These are phyloP conservation scores for Spirogloea muscicola DNA, from an alignment of 139 green algal genomes.

Conservation along the genomic window DNA sequence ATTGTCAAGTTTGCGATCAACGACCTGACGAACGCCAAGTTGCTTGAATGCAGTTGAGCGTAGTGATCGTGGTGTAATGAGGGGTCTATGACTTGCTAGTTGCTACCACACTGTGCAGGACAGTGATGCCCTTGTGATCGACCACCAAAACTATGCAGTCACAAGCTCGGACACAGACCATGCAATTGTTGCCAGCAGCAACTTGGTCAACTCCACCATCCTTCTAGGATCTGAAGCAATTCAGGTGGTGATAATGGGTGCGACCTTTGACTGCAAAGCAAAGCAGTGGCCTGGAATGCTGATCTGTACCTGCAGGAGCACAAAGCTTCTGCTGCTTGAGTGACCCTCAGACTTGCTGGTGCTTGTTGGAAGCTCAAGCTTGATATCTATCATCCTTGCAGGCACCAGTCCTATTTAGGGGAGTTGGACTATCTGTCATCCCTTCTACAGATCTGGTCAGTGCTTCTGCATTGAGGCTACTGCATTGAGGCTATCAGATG, in stretches of 20 bases:
- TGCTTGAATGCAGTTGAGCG: too few species aligned
- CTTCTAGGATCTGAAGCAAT: slow-evolving; percentile 13
- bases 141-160: slow-evolving; percentile 33
- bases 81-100: neutral
- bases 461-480: neutral
- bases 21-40: too few species aligned
- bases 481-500: slow-evolving; percentile 7
- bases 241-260: neutral
- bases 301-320: neutral
- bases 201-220: slow-evolving; percentile 22
- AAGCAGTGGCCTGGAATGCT: neutral
- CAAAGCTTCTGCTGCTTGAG: neutral
- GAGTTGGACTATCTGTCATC: slow-evolving; percentile 28
- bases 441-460: slow-evolving; percentile 22
- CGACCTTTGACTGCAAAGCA: neutral
- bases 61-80: neutral
- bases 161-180: slow-evolving; percentile 18
- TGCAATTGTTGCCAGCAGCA: slow-evolving; percentile 22
- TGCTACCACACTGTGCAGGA: slow-evolving; percentile 3
- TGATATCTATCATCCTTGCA: slow-evolving; percentile 9
- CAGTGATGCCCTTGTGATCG: slow-evolving; percentile 17
- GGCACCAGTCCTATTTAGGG: slow-evolving; percentile 34
- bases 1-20: too few species aligned
- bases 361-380: neutral
- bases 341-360: neutral